Evolutionary conservation across 2,329 filamentous ascomycete genomes (phyloP).

Genomic region (Colletotrichum musicola): DNA sequence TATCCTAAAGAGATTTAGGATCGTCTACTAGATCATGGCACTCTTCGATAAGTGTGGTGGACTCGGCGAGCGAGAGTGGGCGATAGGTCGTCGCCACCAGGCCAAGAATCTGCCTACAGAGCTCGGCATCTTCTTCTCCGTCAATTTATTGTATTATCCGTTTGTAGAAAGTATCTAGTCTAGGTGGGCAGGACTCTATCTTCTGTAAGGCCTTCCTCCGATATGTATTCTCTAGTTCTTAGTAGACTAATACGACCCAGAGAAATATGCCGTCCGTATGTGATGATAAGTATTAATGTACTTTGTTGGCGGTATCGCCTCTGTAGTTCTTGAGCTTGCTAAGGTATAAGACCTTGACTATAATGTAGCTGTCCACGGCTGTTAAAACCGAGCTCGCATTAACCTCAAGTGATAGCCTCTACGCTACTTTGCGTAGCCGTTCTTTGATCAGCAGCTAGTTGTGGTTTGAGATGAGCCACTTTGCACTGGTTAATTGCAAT

Average conservation of each 20-base stretch:
- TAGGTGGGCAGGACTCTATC: conserved; percentile 46
- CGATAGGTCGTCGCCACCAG: not conserved
- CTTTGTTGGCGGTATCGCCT: conserved; percentile 37
- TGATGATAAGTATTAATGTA: conserved; percentile 38
- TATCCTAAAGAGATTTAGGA: conserved; percentile 40
- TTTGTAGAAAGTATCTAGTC: conserved; percentile 52
- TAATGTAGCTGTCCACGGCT: conserved; percentile 52
- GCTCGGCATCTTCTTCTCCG: conserved; percentile 35
- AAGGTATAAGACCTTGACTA: conserved; percentile 37
- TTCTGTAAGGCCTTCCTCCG: not conserved
- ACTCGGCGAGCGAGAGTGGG: not conserved
- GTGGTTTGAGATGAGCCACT: conserved; percentile 60
- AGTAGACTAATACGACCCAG: conserved; percentile 46
- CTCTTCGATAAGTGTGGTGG: conserved; percentile 14
- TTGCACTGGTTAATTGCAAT: conserved; percentile 44
- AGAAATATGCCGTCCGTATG: conserved; percentile 56
- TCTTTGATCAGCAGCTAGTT: conserved; percentile 53
- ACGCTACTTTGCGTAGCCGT: not conserved
- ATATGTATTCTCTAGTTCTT: conserved; percentile 31
- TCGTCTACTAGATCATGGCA: conserved; percentile 21
- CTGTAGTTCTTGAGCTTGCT: conserved; percentile 40
- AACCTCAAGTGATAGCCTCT: conserved; percentile 46
- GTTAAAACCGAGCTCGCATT: conserved; percentile 48
- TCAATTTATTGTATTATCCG: conserved; percentile 53
- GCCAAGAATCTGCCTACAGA: not conserved